A percentile compares a stretch with the other conserved stretches of the same genome.
phyloP scores from a whole-genome alignment of 2,329 filamentous ascomycete species.

The Xylariaceae sp. region DNA sequence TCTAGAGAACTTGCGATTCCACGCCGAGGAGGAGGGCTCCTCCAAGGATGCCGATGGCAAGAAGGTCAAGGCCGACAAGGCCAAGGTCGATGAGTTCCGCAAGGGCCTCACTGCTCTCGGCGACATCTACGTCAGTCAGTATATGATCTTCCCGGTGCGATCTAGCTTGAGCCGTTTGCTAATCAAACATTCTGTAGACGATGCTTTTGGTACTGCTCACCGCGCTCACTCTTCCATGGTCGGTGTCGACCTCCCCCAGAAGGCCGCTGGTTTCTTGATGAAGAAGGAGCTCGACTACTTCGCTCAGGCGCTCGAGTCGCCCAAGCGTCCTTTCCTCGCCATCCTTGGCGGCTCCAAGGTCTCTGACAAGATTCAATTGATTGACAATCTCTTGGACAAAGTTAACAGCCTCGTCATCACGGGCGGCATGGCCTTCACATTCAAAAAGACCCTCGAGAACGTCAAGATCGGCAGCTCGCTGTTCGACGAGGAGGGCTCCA shows the following conservation, averaged over 20 bases:
- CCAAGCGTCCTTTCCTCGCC: constrained; percentile 93
- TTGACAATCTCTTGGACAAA: constrained; percentile 98
- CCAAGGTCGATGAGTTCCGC: constrained; percentile 86
- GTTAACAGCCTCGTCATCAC: constrained; percentile 96
- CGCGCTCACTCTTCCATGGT: constrained; percentile 99
- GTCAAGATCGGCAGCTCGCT: constrained; percentile 87
- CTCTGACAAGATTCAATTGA: constrained; percentile 98
- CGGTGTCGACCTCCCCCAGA: constrained; percentile 90
- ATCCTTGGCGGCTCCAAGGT: constrained; percentile 98
- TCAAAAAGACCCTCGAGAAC: constrained; percentile 96
- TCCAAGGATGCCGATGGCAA: constrained; percentile 91
- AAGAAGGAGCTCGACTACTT: constrained; percentile 99
- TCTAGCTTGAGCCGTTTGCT: constrained; percentile 12
- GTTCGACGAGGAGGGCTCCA: constrained; percentile 90
- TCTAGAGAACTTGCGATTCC: constrained; percentile 97
- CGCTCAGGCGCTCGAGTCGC: constrained; percentile 89
- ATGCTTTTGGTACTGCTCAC: constrained; percentile 97
- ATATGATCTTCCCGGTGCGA: neutral
- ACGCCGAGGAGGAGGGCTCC: constrained; percentile 96
- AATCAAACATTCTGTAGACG: constrained; percentile 57
- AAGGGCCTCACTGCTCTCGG: constrained; percentile 92
- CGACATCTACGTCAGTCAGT: constrained; percentile 92
- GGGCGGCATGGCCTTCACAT: constrained; percentile 98
- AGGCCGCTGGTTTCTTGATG: constrained; percentile 96
- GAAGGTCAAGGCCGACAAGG: constrained; percentile 97